Conservation (phyloP, 2,329 filamentous ascomycete species). For the Claviceps africana region DNA sequence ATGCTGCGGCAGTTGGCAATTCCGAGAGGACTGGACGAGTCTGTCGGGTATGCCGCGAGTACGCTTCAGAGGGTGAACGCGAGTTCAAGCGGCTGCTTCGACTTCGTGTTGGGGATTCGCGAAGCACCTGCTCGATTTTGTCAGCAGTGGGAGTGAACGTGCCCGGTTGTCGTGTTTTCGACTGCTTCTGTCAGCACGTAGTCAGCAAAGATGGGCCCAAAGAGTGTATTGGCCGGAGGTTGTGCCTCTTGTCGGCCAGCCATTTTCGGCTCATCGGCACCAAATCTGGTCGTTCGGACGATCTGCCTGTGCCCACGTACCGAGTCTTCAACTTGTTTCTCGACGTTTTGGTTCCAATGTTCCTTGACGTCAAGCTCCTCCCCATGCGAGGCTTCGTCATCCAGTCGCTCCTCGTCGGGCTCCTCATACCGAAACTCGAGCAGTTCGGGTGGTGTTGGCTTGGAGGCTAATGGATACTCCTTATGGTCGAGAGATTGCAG, state of each 20-base stretch:
- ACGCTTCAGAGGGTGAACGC: conserved; percentile 20
- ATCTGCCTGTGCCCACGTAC: conserved; percentile 10
- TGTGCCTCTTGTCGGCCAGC: not conserved
- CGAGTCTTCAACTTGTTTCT: conserved; percentile 6
- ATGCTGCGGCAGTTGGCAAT: conserved; percentile 11
- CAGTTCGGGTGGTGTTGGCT: conserved; percentile 68
- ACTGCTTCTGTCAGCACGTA: conserved; percentile 6
- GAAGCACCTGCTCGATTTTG: conserved; percentile 13
- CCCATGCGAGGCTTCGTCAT: conserved; percentile 14
- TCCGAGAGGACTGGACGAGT: conserved; percentile 17
- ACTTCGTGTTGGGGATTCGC: conserved; percentile 13
- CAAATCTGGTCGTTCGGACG: not conserved
- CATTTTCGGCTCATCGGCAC: not conserved
- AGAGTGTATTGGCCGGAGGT: not conserved
- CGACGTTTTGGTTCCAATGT: not conserved
- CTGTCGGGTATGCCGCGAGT: conserved; percentile 17
- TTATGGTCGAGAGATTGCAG: conserved; percentile 67
- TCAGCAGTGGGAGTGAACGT: conserved; percentile 14
- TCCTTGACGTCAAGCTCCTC: conserved; percentile 12
- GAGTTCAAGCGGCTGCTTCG: conserved; percentile 18
- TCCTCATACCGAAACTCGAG: conserved; percentile 54
- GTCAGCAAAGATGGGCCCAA: conserved; percentile 1
- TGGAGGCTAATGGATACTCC: conserved; percentile 74
- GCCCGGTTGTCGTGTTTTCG: conserved; percentile 10
- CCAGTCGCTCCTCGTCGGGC: conserved; percentile 7